A percentile compares a stretch with the other conserved stretches of the same genome.
These are phyloP conservation scores for Dendrobium catenatum DNA, from an alignment of 106 monocot species.

Conservation along the genomic window DNA sequence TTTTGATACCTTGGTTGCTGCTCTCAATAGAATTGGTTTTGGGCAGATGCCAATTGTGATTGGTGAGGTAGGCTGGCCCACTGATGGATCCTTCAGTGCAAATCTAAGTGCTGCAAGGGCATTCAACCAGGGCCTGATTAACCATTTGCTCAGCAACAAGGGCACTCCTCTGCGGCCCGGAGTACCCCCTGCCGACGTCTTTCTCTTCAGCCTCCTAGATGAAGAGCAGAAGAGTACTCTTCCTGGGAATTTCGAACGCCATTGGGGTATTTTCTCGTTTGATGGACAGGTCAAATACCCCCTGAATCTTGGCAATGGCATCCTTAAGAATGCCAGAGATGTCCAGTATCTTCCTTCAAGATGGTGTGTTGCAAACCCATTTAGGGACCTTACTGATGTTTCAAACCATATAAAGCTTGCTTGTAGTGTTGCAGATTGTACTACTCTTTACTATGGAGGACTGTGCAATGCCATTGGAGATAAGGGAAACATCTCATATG, in stretches of 20 bases:
- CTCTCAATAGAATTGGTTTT: constrained; percentile 55
- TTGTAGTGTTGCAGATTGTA: constrained; percentile 72
- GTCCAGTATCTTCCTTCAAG: constrained; percentile 62
- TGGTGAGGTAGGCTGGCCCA: constrained; percentile 88
- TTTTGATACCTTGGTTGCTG: constrained; percentile 70
- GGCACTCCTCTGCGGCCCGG: constrained; percentile 74
- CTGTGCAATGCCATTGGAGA: constrained; percentile 71
- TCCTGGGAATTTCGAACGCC: constrained; percentile 79
- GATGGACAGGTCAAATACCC: constrained; percentile 83
- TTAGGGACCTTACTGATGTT: constrained; percentile 28
- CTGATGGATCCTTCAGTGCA: constrained; percentile 56
- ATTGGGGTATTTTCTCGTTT: constrained; percentile 85
- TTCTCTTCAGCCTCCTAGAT: constrained; percentile 76
- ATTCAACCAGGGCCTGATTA: constrained; percentile 83
- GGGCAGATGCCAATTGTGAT: constrained; percentile 75
- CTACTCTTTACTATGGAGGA: constrained; percentile 65
- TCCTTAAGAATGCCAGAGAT: constrained; percentile 66
- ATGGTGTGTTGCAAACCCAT: constrained; percentile 81
- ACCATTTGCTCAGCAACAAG: constrained; percentile 57
- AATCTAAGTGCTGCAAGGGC: constrained; percentile 71
- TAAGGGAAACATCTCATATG: constrained; percentile 70
- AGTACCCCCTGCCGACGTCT: constrained; percentile 60
- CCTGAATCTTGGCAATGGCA: constrained; percentile 51
- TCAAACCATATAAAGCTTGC: constrained; percentile 66
- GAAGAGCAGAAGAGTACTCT: constrained; percentile 70